Evolutionary conservation across 1,284 basidiomycete genomes (phyloP).

Genomic region (Boletus austroedulis): DNA sequence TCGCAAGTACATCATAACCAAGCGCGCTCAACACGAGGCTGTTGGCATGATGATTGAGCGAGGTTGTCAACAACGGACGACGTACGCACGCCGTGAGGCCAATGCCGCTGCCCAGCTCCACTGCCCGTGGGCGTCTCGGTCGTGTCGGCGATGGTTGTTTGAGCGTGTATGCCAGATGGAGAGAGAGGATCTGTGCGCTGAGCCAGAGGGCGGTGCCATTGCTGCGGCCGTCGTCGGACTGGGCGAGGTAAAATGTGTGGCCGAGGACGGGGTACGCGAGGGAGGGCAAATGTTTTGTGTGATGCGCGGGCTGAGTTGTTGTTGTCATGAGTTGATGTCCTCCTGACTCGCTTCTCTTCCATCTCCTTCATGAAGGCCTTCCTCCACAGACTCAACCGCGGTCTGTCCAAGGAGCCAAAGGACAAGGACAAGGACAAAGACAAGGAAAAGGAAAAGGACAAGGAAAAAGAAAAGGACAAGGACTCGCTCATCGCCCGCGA

Average conservation of each 20-base stretch:
- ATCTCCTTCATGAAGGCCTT: conserved; percentile 67
- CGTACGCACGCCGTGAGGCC: conserved; percentile 71
- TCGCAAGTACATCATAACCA: conserved; percentile 77
- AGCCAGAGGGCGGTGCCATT: conserved; percentile 92
- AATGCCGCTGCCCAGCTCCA: conserved; percentile 84
- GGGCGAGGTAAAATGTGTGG: conserved; percentile 46
- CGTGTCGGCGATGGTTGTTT: conserved; percentile 17
- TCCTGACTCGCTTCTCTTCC: conserved; percentile 9
- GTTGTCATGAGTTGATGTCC: not conserved
- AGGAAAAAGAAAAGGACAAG: conserved; percentile 31
- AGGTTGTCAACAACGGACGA: conserved; percentile 10
- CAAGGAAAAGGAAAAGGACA: conserved; percentile 36
- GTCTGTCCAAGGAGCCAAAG: conserved; percentile 58
- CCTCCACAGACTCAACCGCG: conserved; percentile 68
- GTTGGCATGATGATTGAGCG: not conserved
- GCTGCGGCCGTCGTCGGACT: conserved; percentile 57
- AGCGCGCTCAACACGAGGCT: conserved; percentile 68
- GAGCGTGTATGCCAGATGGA: conserved; percentile 50
- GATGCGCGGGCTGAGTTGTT: conserved; percentile 48
- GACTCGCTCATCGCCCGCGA: conserved; percentile 29
- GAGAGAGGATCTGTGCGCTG: conserved; percentile 70
- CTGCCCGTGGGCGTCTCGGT: conserved; percentile 41
- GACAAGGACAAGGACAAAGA: conserved; percentile 53
- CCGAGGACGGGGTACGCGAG: conserved; percentile 49
- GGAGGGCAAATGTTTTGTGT: conserved; percentile 62